phyloP scores from a whole-genome alignment of 805 yeast genomes.

The Zygosaccharomyces bisporus region DNA sequence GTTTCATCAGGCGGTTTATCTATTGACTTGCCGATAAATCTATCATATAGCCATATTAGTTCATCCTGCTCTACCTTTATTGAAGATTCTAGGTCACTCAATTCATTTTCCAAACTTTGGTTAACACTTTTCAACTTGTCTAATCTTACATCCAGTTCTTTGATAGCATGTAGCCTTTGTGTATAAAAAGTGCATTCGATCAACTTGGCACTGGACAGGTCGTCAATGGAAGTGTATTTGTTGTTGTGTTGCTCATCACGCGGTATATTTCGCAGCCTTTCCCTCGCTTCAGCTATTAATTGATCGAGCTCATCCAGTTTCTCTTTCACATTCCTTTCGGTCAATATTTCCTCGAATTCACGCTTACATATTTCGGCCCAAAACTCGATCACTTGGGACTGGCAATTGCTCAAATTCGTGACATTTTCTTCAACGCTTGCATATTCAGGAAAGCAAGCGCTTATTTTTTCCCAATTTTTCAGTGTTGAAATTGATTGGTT shows the following conservation, averaged over 20 bases:
- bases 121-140: constrained; percentile 23
- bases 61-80: constrained; percentile 26
- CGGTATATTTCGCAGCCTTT: constrained; percentile 13
- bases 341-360: constrained; percentile 53
- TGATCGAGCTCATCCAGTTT: constrained; percentile 40
- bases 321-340: constrained; percentile 40
- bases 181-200: constrained; percentile 27
- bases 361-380: constrained; percentile 48
- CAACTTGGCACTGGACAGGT: constrained; percentile 26
- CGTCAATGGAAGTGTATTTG: constrained; percentile 19
- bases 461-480: constrained; percentile 47
- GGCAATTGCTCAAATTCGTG: constrained; percentile 45
- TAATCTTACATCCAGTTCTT: constrained; percentile 26
- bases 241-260: constrained; percentile 5
- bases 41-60: constrained; percentile 33
- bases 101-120: constrained; percentile 22
- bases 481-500: constrained; percentile 48
- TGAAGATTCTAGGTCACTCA: constrained; percentile 19
- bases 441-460: constrained; percentile 52
- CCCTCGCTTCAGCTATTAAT: constrained; percentile 38
- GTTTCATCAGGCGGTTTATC: constrained; percentile 21
- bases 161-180: constrained; percentile 21
- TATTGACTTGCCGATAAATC: constrained; percentile 26
- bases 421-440: constrained; percentile 46
- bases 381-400: constrained; percentile 49